Evolutionary conservation across 1,139 yeast species (phyloP).

Genomic region (Protomyces gravidus): DNA sequence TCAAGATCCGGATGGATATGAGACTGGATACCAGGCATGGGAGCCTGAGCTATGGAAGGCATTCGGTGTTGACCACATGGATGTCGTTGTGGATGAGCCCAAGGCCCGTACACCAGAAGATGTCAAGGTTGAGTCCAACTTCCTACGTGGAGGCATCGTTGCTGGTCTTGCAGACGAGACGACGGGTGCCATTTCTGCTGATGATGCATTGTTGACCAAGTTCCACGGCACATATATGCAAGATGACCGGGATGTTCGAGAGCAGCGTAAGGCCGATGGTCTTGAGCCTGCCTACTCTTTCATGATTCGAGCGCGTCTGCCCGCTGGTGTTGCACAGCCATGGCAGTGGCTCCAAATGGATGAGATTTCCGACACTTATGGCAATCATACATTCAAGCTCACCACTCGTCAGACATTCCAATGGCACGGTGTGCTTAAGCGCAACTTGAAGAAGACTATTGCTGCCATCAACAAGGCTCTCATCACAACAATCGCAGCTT

Average conservation of each 20-base stretch:
- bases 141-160: slow-evolving; percentile 86
- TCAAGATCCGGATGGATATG: slow-evolving; percentile 71
- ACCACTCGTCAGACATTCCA: slow-evolving; percentile 98
- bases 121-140: slow-evolving; percentile 81
- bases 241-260: slow-evolving; percentile 95
- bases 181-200: slow-evolving; percentile 90
- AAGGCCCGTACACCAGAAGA: slow-evolving; percentile 95
- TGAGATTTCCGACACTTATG: slow-evolving; percentile 73
- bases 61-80: slow-evolving; percentile 77
- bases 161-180: slow-evolving; percentile 76
- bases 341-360: slow-evolving; percentile 83
- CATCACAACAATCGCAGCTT: slow-evolving; percentile 93
- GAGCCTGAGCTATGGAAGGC: slow-evolving; percentile 81
- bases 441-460: slow-evolving; percentile 80
- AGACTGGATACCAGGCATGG: slow-evolving; percentile 86
- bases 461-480: slow-evolving; percentile 88
- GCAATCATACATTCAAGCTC: slow-evolving; percentile 88
- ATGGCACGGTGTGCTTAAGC: slow-evolving; percentile 90
- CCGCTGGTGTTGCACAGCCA: slow-evolving; percentile 89
- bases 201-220: slow-evolving; percentile 89
- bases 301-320: slow-evolving; percentile 93
- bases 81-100: slow-evolving; percentile 80
- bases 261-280: slow-evolving; percentile 85
- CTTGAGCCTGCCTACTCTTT: slow-evolving; percentile 92
- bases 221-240: slow-evolving; percentile 99